These are phyloP conservation scores for Cordia subcordata DNA, from an alignment of 257 asterid species.

Conservation along the genomic window DNA sequence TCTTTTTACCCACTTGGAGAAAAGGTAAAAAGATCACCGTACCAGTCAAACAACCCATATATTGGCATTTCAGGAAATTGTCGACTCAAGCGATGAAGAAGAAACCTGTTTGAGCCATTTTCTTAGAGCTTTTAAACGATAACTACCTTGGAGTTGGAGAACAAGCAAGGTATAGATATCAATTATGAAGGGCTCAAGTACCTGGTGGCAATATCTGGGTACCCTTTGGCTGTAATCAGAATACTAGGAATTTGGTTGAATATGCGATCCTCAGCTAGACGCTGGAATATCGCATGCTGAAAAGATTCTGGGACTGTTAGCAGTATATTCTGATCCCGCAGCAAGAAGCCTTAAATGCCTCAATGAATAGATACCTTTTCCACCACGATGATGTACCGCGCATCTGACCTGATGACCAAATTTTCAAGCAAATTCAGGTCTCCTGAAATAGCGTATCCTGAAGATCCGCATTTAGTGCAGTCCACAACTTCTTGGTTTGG, in stretches of 20 bases:
- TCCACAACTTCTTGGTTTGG: conserved; percentile 66
- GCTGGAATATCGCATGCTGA: conserved; percentile 96
- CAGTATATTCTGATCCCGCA: background rate
- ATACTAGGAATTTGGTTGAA: conserved; percentile 84
- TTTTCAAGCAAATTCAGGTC: conserved; percentile 63
- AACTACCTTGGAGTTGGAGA: background rate
- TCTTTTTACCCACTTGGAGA: background rate
- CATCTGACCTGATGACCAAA: conserved; percentile 69
- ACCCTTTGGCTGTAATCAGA: conserved; percentile 91
- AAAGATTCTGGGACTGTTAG: conserved; percentile 7
- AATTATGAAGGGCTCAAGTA: background rate
- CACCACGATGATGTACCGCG: conserved; percentile 79
- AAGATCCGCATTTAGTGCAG: conserved; percentile 80
- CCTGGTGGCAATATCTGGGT: conserved; percentile 96
- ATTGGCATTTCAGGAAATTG: conserved; percentile 65
- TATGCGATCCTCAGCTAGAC: conserved; percentile 80
- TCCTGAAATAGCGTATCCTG: conserved; percentile 87
- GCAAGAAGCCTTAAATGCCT: background rate
- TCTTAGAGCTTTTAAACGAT: background rate
- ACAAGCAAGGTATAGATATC: background rate
- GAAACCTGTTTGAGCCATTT: conserved; percentile 40
- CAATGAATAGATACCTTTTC: conserved; percentile 59
- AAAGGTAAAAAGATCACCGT: conserved; percentile 17
- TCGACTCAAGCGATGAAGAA: conserved; percentile 74
- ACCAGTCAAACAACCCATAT: conserved; percentile 94